Evolutionary conservation across 768 basidiomycete genomes (phyloP).

Genomic region (Agaricus blazei): DNA sequence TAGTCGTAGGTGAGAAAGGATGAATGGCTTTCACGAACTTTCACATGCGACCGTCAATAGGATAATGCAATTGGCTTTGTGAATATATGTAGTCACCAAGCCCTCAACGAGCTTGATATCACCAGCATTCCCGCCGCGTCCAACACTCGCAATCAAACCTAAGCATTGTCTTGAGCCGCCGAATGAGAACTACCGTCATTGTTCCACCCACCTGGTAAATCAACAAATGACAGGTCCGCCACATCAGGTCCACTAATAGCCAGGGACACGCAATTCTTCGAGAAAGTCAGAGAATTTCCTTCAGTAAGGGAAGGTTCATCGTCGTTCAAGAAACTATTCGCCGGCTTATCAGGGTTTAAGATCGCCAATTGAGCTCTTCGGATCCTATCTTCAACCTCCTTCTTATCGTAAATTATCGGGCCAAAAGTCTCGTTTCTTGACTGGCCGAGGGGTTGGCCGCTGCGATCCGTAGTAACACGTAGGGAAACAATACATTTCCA

Average conservation of each 20-base stretch:
- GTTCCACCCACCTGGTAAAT: slow-evolving; percentile 44
- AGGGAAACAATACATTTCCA: slow-evolving; percentile 53
- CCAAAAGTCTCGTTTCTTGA: slow-evolving; percentile 41
- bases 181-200: not conserved
- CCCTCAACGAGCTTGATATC: slow-evolving; percentile 61
- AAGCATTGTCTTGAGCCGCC: not conserved
- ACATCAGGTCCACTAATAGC: slow-evolving; percentile 45
- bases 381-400: slow-evolving; percentile 59
- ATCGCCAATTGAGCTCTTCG: slow-evolving; percentile 63
- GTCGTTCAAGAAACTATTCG: slow-evolving; percentile 33
- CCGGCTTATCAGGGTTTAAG: slow-evolving; percentile 44
- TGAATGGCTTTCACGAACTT: slow-evolving; percentile 33
- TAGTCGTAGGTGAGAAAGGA: not conserved
- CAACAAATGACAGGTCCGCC: slow-evolving; percentile 42
- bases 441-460: slow-evolving; percentile 32
- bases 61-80: slow-evolving; percentile 56
- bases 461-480: slow-evolving; percentile 35
- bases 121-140: slow-evolving; percentile 29
- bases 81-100: slow-evolving; percentile 56
- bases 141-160: slow-evolving; percentile 6
- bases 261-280: slow-evolving; percentile 50
- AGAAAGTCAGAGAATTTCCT: slow-evolving; percentile 34
- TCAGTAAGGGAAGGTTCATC: slow-evolving; percentile 15
- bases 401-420: slow-evolving; percentile 40
- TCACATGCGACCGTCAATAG: slow-evolving; percentile 60